These are phyloP conservation scores for Picochlorum sp. DNA, from an alignment of 139 green algal species.

Conservation along the genomic window DNA sequence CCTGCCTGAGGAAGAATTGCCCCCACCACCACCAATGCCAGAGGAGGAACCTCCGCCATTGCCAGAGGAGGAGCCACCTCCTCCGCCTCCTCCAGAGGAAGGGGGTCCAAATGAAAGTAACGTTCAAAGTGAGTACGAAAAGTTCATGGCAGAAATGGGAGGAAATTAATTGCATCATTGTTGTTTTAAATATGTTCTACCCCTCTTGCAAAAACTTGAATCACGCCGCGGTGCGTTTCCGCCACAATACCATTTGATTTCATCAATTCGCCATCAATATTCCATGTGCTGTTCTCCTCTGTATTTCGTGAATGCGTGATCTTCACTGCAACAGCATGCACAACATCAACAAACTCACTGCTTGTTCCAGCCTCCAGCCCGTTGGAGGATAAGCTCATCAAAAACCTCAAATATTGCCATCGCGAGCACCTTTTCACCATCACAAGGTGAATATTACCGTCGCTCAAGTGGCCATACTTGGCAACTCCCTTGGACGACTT, in stretches of 20 bases:
- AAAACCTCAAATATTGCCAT: slow-evolving; percentile 60
- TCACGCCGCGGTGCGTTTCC: slow-evolving; percentile 33
- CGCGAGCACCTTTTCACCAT: slow-evolving; percentile 47
- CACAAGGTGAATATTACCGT: slow-evolving; percentile 67
- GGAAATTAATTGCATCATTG: slow-evolving; percentile 1
- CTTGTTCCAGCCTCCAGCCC: slow-evolving; percentile 9
- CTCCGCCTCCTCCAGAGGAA: slow-evolving; percentile 9
- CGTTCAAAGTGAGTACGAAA: slow-evolving; percentile 40
- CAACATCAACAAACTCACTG: slow-evolving; percentile 36
- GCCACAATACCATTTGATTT: not conserved
- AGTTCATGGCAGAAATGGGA: slow-evolving; percentile 41
- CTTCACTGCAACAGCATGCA: slow-evolving; percentile 33
- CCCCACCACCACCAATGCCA: not conserved
- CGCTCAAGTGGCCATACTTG: slow-evolving; percentile 55
- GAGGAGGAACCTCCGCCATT: slow-evolving; percentile 6
- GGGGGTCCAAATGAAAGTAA: slow-evolving; percentile 14
- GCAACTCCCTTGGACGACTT: slow-evolving; percentile 55
- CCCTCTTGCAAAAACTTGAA: slow-evolving; percentile 68
- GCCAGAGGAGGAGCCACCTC: slow-evolving; percentile 2
- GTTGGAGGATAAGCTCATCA: slow-evolving; percentile 14
- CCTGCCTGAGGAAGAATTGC: not conserved
- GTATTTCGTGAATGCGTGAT: slow-evolving; percentile 1
- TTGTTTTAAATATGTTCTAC: slow-evolving; percentile 24
- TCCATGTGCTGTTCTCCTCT: slow-evolving; percentile 47
- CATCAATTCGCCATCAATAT: slow-evolving; percentile 74